Evolutionary conservation across 352 stramenopile species (phyloP), one percentile per base, ranked within the genome.

Genomic region (Thraustochytrium sp.): DNA sequence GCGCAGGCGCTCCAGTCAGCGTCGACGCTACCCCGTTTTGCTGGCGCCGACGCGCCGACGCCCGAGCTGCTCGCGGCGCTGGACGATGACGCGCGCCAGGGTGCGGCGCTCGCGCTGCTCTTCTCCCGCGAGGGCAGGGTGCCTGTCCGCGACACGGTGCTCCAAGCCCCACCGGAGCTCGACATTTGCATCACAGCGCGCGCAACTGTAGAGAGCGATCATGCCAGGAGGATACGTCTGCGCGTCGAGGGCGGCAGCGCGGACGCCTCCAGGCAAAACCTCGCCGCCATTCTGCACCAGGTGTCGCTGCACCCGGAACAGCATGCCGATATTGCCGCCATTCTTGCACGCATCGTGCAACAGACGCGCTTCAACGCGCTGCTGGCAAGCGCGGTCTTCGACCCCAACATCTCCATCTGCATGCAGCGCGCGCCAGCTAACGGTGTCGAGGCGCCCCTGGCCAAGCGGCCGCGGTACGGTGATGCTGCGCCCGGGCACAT

Each of bases 341-440:
- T 80, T 34, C 5, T 38, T 0, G 9, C 5, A 5, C 31, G 31
- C 34, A 16, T 80, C 16, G 68, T 18, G 9, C 68, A 72, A 26
- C 68, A 80, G 42, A 51, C 53, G 31, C 46, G 68, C 46, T 80
- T 80, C 2, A 80, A 80, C 38, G 68, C 68, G 34, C 68, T 80
- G 37, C 31, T 80, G 11, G 68, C 68, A 16, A 80, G 68, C n/a
- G 36, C 40, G 11, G 68, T 80, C 11, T 53, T 55, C 13, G 21
- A 51, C 23, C 16, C 42, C 4, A 75, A 40, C 46, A 72, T 68
- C 36, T 42, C 76, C 9, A 13, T 80, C 31, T 3, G 36, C 9
- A 11, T 9, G 8, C 21, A 72, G 40, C 2, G 26, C 21, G 4
- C 40, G 59, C 8, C 40, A 13, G 54, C 54, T 13, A 23, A 4